Base-by-base conservation (phyloP, 129 eudicot species). In the Escallonia herrerae region DNA sequence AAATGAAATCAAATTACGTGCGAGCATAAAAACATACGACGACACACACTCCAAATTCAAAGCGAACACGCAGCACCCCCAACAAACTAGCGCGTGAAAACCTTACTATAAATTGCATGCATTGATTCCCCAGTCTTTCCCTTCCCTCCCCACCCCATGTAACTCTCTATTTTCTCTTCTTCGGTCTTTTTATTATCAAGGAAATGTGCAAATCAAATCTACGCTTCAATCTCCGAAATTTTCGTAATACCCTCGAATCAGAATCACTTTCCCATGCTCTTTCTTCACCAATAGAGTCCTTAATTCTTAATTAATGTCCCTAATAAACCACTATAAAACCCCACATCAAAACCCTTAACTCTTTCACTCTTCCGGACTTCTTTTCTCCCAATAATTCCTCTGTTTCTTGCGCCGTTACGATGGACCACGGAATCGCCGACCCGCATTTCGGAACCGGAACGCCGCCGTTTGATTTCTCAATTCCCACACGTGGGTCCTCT, bases 71-170 rank as follows among this genome's bases (percentile, higher is more conserved):
- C 33, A n/a, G n/a, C n/a, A n/a, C 33, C 33, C 58, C n/a, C 59
- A 55, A 68, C 69, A 49, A 43, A 53, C 11, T 49, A 71, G 58
- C 62, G 68, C 81, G 76, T 76, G 73, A 65, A 79, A 62, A 60
- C 66, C 0, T 71, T 84, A 65, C 81, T 57, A 80, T 64, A 67
- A 56, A 74, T 49, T 84, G 90, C 90, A 84, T 80, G 90, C 81
- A 67, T 39, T 41, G 8, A 10, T 66, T 56, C 11, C 80, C 9
- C 45, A 46, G 11, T 51, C 64, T 59, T 62, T 54, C 66, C 22
- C 38, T 22, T 62, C 65, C 13, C 58, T 6, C 70, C 40, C 12
- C 56, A 45, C 46, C 68, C 47, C 56, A 9, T 33, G 2, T 40
- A 13, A 37, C 58, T 0, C 33, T 14, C 4, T 59, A 4, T 10